These are phyloP conservation scores for Stagonosporopsis tanaceti DNA, from an alignment of 2,329 filamentous ascomycete genomes.

Conservation along the genomic window DNA sequence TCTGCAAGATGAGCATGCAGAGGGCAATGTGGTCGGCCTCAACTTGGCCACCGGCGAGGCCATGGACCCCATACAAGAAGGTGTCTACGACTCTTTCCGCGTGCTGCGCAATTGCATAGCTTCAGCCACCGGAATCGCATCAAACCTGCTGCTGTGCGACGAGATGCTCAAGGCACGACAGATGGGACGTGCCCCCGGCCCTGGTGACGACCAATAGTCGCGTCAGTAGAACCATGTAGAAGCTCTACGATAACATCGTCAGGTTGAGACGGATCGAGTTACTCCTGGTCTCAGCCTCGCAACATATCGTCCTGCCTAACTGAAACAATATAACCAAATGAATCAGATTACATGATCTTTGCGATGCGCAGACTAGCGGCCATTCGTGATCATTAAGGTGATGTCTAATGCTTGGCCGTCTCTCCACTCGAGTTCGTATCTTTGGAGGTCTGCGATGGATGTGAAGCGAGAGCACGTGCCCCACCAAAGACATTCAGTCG, in stretches of 20 bases:
- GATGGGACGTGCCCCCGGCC: constrained; percentile 66
- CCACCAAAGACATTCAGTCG: constrained; percentile 3
- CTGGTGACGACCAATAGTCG: constrained; percentile 19
- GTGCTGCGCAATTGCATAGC: constrained; percentile 93
- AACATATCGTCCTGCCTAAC: constrained; percentile 1
- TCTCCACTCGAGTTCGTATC: neutral
- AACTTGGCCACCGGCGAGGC: constrained; percentile 87
- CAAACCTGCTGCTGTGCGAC: constrained; percentile 93
- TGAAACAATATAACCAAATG: constrained; percentile 1
- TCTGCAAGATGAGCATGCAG: constrained; percentile 83
- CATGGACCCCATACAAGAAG: constrained; percentile 93
- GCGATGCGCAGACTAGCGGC: neutral
- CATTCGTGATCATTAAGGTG: neutral
- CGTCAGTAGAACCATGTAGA: neutral
- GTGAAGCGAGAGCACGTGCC: constrained; percentile 17
- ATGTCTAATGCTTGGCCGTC: neutral
- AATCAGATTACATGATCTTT: neutral
- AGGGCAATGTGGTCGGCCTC: constrained; percentile 86
- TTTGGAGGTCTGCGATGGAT: too few species aligned
- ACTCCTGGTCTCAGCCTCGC: neutral
- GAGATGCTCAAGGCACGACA: constrained; percentile 97
- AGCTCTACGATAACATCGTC: neutral
- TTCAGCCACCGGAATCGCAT: constrained; percentile 92
- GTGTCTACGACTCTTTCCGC: constrained; percentile 95
- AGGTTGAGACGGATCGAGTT: neutral